Percentiles rank a stretch among this genome's conserved stretches.
Conservation (phyloP, 257 asterid genomes). For the Jacaranda mimosifolia region DNA sequence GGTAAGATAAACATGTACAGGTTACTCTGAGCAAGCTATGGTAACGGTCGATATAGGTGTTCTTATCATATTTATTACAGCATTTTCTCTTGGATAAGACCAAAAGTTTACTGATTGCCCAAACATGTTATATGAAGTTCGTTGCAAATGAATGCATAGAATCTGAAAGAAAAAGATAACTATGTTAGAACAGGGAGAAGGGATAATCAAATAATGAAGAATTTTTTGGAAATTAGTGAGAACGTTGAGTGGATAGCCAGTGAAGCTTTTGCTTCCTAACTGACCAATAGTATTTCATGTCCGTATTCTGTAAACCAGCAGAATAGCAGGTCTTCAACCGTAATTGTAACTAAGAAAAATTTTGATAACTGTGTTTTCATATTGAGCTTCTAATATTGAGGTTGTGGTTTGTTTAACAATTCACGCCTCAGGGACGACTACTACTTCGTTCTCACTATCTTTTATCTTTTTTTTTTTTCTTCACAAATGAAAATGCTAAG, state of each 20-base stretch:
- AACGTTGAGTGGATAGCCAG: not conserved
- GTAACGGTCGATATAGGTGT: too few species aligned
- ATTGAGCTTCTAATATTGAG: too few species aligned
- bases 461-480: not conserved
- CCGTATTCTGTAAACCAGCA: not conserved
- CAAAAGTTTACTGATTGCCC: constrained; percentile 82
- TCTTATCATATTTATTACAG: too few species aligned
- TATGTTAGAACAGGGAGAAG: constrained; percentile 13
- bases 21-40: too few species aligned
- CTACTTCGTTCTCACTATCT: not conserved
- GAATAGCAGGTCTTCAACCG: not conserved
- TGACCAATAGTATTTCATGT: not conserved
- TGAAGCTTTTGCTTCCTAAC: not conserved
- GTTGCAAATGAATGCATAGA: constrained; percentile 90
- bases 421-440: not conserved
- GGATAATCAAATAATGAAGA: not conserved
- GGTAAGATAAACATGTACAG: too few species aligned
- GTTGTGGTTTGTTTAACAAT: too few species aligned
- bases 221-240: not conserved
- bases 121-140: constrained; percentile 76
- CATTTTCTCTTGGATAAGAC: too few species aligned
- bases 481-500: too few species aligned
- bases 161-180: constrained; percentile 61
- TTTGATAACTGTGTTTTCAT: too few species aligned
- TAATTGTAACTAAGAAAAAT: not conserved